phyloP scores from a whole-genome alignment of 1,284 basidiomycete genomes.

The Phylloporus sp. region DNA sequence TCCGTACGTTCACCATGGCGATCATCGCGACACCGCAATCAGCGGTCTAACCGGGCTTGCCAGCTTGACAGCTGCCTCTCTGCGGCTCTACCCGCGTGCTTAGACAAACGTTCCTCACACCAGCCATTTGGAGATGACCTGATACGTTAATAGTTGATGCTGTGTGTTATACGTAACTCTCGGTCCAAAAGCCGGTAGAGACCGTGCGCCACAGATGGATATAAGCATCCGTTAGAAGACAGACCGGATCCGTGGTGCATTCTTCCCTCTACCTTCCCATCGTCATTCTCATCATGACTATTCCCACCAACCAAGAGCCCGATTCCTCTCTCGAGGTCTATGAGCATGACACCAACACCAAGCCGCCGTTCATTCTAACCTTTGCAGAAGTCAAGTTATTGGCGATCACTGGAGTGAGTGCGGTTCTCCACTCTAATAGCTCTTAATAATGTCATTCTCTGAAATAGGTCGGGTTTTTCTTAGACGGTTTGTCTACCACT shows the following conservation, averaged over 20 bases:
- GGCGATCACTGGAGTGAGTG: slow-evolving; percentile 60
- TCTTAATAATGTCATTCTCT: slow-evolving; percentile 9
- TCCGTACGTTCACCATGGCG: slow-evolving; percentile 11
- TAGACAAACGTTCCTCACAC: slow-evolving; percentile 24
- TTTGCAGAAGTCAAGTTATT: slow-evolving; percentile 58
- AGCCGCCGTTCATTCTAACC: slow-evolving; percentile 51
- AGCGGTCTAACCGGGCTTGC: neutral
- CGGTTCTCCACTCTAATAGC: neutral
- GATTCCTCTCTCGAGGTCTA: slow-evolving; percentile 45
- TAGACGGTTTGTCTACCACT: slow-evolving; percentile 53
- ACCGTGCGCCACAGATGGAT: slow-evolving; percentile 1
- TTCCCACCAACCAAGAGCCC: neutral
- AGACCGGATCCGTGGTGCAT: neutral
- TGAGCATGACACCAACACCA: slow-evolving; percentile 46
- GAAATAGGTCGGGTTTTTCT: slow-evolving; percentile 65
- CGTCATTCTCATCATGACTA: slow-evolving; percentile 15
- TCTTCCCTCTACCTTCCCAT: neutral
- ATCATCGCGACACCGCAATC: slow-evolving; percentile 10
- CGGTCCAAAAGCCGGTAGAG: neutral
- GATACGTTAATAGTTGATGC: slow-evolving; percentile 1
- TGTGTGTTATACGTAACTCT: slow-evolving; percentile 21
- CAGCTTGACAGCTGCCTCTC: neutral
- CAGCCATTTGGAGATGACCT: neutral
- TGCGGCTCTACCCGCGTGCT: neutral
- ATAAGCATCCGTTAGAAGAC: slow-evolving; percentile 14